Evolutionary conservation across 352 stramenopile species (phyloP).

Genomic region (Blastocystis sp.): DNA sequence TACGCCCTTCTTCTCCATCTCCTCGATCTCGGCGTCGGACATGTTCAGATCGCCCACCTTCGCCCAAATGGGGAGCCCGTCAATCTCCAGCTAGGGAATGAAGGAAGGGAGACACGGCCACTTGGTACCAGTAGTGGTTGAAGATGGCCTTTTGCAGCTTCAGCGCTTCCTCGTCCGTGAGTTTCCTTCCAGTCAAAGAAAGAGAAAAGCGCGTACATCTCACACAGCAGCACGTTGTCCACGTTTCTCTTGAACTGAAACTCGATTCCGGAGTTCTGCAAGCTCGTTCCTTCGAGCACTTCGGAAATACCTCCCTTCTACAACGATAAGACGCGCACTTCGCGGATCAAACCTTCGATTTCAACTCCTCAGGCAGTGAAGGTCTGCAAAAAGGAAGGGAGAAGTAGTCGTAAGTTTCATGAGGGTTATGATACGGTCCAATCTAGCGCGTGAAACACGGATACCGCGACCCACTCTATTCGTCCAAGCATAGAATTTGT

Average conservation of each 20-base stretch:
- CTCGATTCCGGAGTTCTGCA: constrained; percentile 88
- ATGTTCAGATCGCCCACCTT: constrained; percentile 95
- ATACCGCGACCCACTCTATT: constrained; percentile 64
- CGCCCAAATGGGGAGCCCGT: constrained; percentile 96
- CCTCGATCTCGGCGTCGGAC: constrained; percentile 83
- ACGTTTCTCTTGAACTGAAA: constrained; percentile 79
- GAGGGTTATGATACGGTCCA: constrained; percentile 92
- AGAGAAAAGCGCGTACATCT: constrained; percentile 3
- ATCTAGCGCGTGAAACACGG: constrained; percentile 80
- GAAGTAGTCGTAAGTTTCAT: constrained; percentile 99
- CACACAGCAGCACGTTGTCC: constrained; percentile 55
- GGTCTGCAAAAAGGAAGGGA: constrained; percentile 96
- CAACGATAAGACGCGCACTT: neutral
- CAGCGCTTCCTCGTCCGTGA: constrained; percentile 77
- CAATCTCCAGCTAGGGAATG: constrained; percentile 87
- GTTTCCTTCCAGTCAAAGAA: constrained; percentile 22
- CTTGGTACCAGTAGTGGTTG: constrained; percentile 98
- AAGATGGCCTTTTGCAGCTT: constrained; percentile 83
- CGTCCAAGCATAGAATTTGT: constrained; percentile 77
- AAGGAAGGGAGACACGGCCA: neutral
- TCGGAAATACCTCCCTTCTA: constrained; percentile 85
- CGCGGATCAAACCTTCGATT: constrained; percentile 75
- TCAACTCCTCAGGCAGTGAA: constrained; percentile 83
- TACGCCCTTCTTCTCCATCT: constrained; percentile 81
- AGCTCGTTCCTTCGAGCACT: constrained; percentile 91